phyloP scores from a whole-genome alignment of 768 basidiomycete species.

The Sarcodon sp. region DNA sequence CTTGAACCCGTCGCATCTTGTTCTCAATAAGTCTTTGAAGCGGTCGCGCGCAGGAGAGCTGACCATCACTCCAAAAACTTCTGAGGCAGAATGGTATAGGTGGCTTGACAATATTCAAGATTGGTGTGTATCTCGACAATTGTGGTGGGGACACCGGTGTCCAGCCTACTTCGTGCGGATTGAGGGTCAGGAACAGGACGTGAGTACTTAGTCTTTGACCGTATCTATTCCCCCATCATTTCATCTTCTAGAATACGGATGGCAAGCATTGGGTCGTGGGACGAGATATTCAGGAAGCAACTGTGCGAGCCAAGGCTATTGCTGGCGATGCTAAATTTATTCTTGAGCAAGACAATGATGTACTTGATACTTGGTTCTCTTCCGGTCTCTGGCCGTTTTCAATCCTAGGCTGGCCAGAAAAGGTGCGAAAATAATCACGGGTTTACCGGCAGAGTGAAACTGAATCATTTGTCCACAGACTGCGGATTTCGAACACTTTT shows the following conservation, averaged over 20 bases:
- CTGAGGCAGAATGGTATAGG: constrained; percentile 90
- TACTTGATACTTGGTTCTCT: constrained; percentile 98
- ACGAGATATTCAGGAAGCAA: constrained; percentile 64
- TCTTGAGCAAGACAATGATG: constrained; percentile 90
- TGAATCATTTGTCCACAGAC: constrained; percentile 33
- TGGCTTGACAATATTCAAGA: constrained; percentile 95
- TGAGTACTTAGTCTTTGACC: constrained; percentile 16
- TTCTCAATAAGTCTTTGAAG: constrained; percentile 23
- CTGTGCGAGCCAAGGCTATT: constrained; percentile 54
- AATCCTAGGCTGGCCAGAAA: constrained; percentile 95
- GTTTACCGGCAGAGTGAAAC: constrained; percentile 4
- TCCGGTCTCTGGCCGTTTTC: constrained; percentile 97
- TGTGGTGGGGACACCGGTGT: constrained; percentile 98
- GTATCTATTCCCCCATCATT: not conserved
- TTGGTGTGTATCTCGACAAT: constrained; percentile 97
- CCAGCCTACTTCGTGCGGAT: constrained; percentile 89
- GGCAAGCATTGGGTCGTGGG: constrained; percentile 90
- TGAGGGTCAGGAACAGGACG: constrained; percentile 63
- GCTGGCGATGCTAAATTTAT: constrained; percentile 57
- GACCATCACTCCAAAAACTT: constrained; percentile 67
- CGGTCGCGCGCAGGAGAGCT: constrained; percentile 85
- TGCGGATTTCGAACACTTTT: constrained; percentile 65
- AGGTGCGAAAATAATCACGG: constrained; percentile 29
- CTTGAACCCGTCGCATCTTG: not conserved
- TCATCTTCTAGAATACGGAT: constrained; percentile 35